phyloP scores from a whole-genome alignment of 441 rosid genomes.

The Francoa sonchifolia region DNA sequence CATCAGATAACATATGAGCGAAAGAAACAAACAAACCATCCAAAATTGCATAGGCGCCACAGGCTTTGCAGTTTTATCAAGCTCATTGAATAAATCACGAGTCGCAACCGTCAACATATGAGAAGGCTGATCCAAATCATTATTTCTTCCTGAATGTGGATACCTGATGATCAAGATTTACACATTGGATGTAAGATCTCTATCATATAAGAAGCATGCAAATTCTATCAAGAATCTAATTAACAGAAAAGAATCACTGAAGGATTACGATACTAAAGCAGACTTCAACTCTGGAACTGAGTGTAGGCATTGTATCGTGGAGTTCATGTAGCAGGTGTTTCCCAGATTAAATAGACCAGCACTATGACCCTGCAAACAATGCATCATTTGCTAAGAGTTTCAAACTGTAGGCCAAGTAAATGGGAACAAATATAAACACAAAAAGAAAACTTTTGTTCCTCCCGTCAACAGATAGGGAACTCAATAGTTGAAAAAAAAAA shows the following conservation, averaged over 20 bases:
- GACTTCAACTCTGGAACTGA: constrained; percentile 90
- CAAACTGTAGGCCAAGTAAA: constrained; percentile 1
- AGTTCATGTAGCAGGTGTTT: constrained; percentile 95
- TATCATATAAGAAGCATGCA: constrained; percentile 6
- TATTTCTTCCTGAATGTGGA: constrained; percentile 47
- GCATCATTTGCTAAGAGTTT: constrained; percentile 2
- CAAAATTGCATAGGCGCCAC: constrained; percentile 91
- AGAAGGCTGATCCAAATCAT: constrained; percentile 73
- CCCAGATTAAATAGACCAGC: constrained; percentile 79
- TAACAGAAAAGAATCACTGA: too few relatives aligned
- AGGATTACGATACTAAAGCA: constrained; percentile 40
- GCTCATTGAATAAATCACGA: constrained; percentile 66
- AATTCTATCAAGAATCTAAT: too few relatives aligned
- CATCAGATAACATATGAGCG: neutral
- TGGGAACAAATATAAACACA: too few relatives aligned
- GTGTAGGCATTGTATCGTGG: constrained; percentile 79
- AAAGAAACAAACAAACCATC: constrained; percentile 43
- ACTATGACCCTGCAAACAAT: constrained; percentile 63
- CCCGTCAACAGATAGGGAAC: too few relatives aligned
- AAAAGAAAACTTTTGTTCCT: too few relatives aligned
- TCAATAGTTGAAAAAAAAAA: too few relatives aligned
- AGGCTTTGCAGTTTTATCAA: constrained; percentile 74
- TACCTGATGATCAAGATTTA: constrained; percentile 37
- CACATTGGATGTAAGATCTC: constrained; percentile 3
- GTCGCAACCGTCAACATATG: constrained; percentile 87